Conservation (phyloP, 1,284 basidiomycete species). For the Ustilago tritici region DNA sequence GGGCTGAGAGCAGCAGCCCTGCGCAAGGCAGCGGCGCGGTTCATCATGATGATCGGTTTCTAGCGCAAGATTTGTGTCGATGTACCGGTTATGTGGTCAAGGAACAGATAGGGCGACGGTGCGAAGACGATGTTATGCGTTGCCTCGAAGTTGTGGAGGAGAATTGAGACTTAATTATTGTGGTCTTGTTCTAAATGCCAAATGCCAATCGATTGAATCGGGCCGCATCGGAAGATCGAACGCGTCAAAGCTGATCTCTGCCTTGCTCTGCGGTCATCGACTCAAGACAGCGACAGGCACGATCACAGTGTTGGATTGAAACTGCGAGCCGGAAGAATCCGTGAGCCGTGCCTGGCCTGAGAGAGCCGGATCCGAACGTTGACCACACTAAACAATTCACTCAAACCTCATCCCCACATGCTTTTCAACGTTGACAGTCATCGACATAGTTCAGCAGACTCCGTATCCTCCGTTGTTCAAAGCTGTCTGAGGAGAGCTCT, state of each 20-base stretch:
- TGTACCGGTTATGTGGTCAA: background rate
- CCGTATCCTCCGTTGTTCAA: no score
- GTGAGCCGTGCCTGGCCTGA: background rate
- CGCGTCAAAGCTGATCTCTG: conserved; percentile 2
- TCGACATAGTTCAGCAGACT: background rate
- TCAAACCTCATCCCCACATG: background rate
- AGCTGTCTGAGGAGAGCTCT: no score
- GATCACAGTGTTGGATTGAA: conserved; percentile 15
- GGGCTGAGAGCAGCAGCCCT: conserved; percentile 35
- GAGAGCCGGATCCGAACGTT: conserved; percentile 27
- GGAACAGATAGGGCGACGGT: background rate
- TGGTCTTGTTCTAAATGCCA: conserved; percentile 18
- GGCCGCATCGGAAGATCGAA: conserved; percentile 10
- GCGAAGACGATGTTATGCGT: conserved; percentile 1
- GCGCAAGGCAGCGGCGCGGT: conserved; percentile 48
- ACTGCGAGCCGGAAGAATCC: conserved; percentile 25
- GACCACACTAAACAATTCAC: conserved; percentile 2
- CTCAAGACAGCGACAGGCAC: background rate
- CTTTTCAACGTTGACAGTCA: no score
- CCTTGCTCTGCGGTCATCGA: conserved; percentile 13
- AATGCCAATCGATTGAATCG: conserved; percentile 12
- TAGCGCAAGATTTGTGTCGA: conserved; percentile 7
- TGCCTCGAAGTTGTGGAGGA: conserved; percentile 31
- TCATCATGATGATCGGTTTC: conserved; percentile 36
- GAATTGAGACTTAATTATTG: conserved; percentile 13